phyloP scores from a whole-genome alignment of 2,329 filamentous ascomycete genomes.

The Trichothecium roseum region DNA sequence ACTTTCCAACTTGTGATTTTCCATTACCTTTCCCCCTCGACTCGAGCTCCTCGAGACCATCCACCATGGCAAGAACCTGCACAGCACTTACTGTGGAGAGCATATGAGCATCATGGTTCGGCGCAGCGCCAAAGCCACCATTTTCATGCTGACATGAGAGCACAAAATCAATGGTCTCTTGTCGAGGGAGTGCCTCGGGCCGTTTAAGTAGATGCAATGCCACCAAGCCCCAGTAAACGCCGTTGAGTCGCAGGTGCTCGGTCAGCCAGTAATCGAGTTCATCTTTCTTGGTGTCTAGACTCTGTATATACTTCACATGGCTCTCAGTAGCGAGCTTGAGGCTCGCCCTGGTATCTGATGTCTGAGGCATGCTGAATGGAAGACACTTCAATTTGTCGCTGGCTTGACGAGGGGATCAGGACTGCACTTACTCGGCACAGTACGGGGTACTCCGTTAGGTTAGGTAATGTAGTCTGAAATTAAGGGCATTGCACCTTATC shows the following conservation, averaged over 20 bases:
- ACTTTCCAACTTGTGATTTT: conserved; percentile 65
- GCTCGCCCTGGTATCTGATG: conserved; percentile 20
- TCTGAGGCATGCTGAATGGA: conserved; percentile 17
- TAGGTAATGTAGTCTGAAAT: too few relatives aligned
- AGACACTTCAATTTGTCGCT: not conserved
- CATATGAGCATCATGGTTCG: conserved; percentile 91
- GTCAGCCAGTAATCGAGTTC: conserved; percentile 97
- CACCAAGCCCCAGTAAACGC: conserved; percentile 92
- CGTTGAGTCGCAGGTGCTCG: conserved; percentile 89
- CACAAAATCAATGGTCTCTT: conserved; percentile 83
- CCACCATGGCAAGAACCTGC: conserved; percentile 79
- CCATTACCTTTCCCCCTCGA: conserved; percentile 47
- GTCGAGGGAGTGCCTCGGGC: conserved; percentile 70
- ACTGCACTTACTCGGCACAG: too few relatives aligned
- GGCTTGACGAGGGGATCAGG: too few relatives aligned
- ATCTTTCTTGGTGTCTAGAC: conserved; percentile 82
- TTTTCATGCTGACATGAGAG: conserved; percentile 82
- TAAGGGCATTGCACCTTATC: too few relatives aligned
- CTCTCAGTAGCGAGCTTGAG: conserved; percentile 38
- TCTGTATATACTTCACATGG: conserved; percentile 89
- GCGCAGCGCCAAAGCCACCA: conserved; percentile 89
- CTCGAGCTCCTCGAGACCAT: conserved; percentile 79
- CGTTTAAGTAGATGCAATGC: conserved; percentile 75
- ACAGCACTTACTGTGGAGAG: conserved; percentile 92
- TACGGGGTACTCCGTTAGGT: too few relatives aligned